A percentile compares a stretch with the other conserved stretches of the same genome.
Evolutionary conservation across 2,329 filamentous ascomycete species (phyloP).

Genomic region (Penicillium sclerotigenum): DNA sequence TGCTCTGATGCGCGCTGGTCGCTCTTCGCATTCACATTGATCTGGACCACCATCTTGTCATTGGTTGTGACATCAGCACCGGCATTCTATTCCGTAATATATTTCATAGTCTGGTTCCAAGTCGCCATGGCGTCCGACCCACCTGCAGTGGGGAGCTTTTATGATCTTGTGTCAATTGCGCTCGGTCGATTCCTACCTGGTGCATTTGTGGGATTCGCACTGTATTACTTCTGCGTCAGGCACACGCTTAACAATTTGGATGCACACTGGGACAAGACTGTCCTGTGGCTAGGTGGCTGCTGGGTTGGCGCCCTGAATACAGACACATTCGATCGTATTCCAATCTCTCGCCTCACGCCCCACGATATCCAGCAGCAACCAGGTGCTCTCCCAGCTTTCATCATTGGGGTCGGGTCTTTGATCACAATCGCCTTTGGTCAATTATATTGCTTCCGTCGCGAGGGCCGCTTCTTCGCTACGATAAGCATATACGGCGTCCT

Average conservation of each 20-base stretch:
- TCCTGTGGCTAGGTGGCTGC: constrained; percentile 59
- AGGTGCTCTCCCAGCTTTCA: constrained; percentile 56
- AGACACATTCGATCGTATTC: constrained; percentile 62
- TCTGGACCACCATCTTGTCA: constrained; percentile 54
- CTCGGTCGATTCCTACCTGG: constrained; percentile 59
- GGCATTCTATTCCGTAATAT: constrained; percentile 56
- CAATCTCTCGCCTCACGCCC: constrained; percentile 59
- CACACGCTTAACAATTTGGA: constrained; percentile 50
- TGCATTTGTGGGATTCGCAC: constrained; percentile 55
- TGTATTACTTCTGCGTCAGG: constrained; percentile 55
- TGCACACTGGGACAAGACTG: constrained; percentile 59
- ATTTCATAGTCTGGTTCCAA: constrained; percentile 57
- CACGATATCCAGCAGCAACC: constrained; percentile 61
- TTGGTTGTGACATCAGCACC: constrained; percentile 56
- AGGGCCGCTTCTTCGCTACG: constrained; percentile 52
- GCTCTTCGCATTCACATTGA: constrained; percentile 53
- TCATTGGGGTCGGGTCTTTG: constrained; percentile 52
- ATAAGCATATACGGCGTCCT: constrained; percentile 49
- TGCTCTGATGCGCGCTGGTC: constrained; percentile 60
- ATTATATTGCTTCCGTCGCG: constrained; percentile 55
- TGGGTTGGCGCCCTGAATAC: constrained; percentile 62
- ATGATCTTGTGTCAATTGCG: constrained; percentile 53
- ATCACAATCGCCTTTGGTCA: constrained; percentile 54
- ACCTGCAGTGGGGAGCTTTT: constrained; percentile 53
- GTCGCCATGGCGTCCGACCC: constrained; percentile 60